A percentile compares a stretch with the other conserved stretches of the same genome.
These are phyloP conservation scores for Brasilioporus rufonigricans DNA, from an alignment of 768 basidiomycete species.

Conservation along the genomic window DNA sequence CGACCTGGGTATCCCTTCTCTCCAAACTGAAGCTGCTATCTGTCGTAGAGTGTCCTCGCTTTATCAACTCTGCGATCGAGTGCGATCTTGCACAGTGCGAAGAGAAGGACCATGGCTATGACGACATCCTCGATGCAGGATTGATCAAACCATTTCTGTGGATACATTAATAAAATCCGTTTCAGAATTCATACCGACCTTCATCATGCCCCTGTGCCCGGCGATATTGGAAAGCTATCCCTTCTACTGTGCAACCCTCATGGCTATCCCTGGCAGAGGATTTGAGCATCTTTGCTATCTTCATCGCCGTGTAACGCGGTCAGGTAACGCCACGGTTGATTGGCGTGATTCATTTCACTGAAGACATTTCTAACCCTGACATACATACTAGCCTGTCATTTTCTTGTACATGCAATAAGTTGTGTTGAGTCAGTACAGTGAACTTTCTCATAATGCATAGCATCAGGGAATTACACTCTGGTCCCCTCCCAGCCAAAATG, in stretches of 20 bases:
- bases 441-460: too few species aligned
- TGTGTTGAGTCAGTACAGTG: too few species aligned
- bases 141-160: not conserved
- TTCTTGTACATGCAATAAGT: too few species aligned
- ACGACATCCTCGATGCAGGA: slow-evolving; percentile 80
- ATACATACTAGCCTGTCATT: too few species aligned
- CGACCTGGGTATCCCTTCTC: slow-evolving; percentile 37
- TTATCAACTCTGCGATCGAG: slow-evolving; percentile 54
- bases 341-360: slow-evolving; percentile 46
- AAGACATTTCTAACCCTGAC: too few species aligned
- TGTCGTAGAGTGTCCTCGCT: slow-evolving; percentile 64
- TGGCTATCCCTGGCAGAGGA: slow-evolving; percentile 30
- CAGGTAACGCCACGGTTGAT: slow-evolving; percentile 76
- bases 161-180: slow-evolving; percentile 6
- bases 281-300: slow-evolving; percentile 34
- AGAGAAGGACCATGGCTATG: slow-evolving; percentile 79
- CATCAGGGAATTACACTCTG: too few species aligned
- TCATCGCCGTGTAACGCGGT: slow-evolving; percentile 78
- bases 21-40: slow-evolving; percentile 47
- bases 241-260: slow-evolving; percentile 37
- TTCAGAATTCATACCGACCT: slow-evolving; percentile 70
- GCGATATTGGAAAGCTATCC: slow-evolving; percentile 64
- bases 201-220: slow-evolving; percentile 55
- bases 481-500: too few species aligned
- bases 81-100: slow-evolving; percentile 62